Evolutionary conservation across 208 protist genomes (phyloP), one percentile per base, ranked within the genome.

Genomic region (Wallacemonas collosoma): DNA sequence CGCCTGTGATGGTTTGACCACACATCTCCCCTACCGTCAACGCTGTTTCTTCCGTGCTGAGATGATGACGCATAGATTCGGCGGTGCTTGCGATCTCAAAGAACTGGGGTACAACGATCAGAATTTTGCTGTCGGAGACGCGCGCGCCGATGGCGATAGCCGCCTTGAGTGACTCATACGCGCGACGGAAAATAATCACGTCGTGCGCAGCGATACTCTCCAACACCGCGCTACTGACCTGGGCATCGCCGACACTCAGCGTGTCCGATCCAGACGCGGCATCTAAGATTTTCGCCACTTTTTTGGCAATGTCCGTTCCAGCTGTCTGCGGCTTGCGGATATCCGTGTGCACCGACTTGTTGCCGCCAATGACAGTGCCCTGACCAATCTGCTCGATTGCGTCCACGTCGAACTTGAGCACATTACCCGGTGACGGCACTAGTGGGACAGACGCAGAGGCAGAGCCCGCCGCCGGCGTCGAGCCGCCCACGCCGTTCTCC

Each of bases 361-460:
- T 80, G 43, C 83, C 87, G 2, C 93, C 88, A 51, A 97, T 86
- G 44, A 97, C 83, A 35, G 88, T 81, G 44, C 93, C 93, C 71
- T 92, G 88, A 3, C 88, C 85, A 38, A 97, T 82, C 41, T 94
- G 83, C 68, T 93, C 76, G 48, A 97, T 88, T 50, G 87, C 90
- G 57, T 86, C 87, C 40, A 91, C 47, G 77, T 97, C 90, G 69
- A 97, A 93, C 83, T 97, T 87, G 56, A 97, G 79, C 41, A 93
- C 83, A 68, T 94, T 94, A 9, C 63, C 55, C 26, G 75, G 69
- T 38, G 44, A 73, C 6, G 63, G 55, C 35, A 69, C 44, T 12
- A 56, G 7, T 54, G 71, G 71, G 58, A 67, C 71, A 6, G 12
- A 12, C 45, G 45, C 14, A 39, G 6, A 66, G 53, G 53, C 73